Percentiles rank a stretch among this genome's conserved stretches.
phyloP scores from a whole-genome alignment of 2,329 filamentous ascomycete species.

The Mariannaea elegans region DNA sequence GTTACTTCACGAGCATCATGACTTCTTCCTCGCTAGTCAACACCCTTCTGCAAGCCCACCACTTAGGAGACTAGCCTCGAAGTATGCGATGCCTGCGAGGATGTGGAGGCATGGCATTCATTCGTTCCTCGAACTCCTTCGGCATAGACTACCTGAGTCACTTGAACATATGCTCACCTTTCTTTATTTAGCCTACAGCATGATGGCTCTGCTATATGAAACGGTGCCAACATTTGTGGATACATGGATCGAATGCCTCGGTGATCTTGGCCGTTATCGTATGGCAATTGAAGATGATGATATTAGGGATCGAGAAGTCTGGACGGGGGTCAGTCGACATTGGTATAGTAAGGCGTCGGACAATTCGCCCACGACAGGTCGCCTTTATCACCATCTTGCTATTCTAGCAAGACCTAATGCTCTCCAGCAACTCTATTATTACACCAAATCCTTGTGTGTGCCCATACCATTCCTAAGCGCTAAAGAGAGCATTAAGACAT shows the following conservation, averaged over 20 bases:
- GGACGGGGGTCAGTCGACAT: conserved; percentile 80
- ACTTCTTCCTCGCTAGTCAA: conserved; percentile 87
- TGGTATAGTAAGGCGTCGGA: conserved; percentile 91
- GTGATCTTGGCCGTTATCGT: conserved; percentile 81
- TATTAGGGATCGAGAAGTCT: conserved; percentile 77
- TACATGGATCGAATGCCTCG: conserved; percentile 93
- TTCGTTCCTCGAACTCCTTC: conserved; percentile 79
- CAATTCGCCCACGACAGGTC: conserved; percentile 75
- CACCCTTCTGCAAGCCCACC: conserved; percentile 80
- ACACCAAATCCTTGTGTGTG: conserved; percentile 75
- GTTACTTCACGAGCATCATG: conserved; percentile 82
- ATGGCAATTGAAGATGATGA: conserved; percentile 94
- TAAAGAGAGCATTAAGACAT: conserved; percentile 73
- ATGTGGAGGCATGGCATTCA: conserved; percentile 97
- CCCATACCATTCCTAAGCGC: conserved; percentile 73
- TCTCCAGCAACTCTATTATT: conserved; percentile 77
- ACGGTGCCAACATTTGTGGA: conserved; percentile 84
- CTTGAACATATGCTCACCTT: conserved; percentile 92
- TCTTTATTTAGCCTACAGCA: conserved; percentile 87
- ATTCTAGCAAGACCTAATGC: conserved; percentile 77
- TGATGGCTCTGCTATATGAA: conserved; percentile 88
- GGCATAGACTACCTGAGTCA: conserved; percentile 77
- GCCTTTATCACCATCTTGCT: conserved; percentile 88
- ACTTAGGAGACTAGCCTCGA: conserved; percentile 74
- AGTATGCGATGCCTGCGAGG: conserved; percentile 89